Evolutionary conservation across 495 filamentous ascomycete species (phyloP).

Genomic region (Letharia lupina): DNA sequence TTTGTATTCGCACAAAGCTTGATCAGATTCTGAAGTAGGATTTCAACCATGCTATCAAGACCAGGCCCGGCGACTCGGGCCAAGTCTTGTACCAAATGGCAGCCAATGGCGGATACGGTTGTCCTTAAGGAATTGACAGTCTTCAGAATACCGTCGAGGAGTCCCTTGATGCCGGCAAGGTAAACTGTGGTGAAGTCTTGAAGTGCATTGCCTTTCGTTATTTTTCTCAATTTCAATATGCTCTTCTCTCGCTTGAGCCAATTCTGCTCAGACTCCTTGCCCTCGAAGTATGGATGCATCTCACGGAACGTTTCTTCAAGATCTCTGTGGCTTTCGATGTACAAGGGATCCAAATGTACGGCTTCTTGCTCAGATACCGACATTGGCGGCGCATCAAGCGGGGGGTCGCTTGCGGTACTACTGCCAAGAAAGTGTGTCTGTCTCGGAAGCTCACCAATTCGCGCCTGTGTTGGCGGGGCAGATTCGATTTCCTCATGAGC

Average conservation of each 20-base stretch:
- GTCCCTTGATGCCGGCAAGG: conserved; percentile 55
- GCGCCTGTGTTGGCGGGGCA: conserved; percentile 28
- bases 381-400: conserved; percentile 35
- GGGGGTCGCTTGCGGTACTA: conserved; percentile 21
- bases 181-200: conserved; percentile 64
- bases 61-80: conserved; percentile 65
- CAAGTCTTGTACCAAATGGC: conserved; percentile 76
- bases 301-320: conserved; percentile 73
- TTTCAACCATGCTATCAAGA: conserved; percentile 83
- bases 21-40: conserved; percentile 79
- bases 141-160: conserved; percentile 87
- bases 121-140: conserved; percentile 78
- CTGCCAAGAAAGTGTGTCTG: conserved; percentile 28
- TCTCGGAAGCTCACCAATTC: conserved; percentile 33
- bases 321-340: conserved; percentile 72
- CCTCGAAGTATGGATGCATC: conserved; percentile 78
- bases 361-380: conserved; percentile 45
- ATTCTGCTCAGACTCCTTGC: conserved; percentile 82
- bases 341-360: conserved; percentile 66
- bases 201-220: conserved; percentile 77
- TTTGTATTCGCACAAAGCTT: conserved; percentile 82
- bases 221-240: conserved; percentile 61
- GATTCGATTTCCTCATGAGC: conserved; percentile 26
- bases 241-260: conserved; percentile 80
- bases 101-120: conserved; percentile 77